These are phyloP conservation scores for Lentinula lateritia DNA, from an alignment of 768 basidiomycete genomes.

Conservation along the genomic window DNA sequence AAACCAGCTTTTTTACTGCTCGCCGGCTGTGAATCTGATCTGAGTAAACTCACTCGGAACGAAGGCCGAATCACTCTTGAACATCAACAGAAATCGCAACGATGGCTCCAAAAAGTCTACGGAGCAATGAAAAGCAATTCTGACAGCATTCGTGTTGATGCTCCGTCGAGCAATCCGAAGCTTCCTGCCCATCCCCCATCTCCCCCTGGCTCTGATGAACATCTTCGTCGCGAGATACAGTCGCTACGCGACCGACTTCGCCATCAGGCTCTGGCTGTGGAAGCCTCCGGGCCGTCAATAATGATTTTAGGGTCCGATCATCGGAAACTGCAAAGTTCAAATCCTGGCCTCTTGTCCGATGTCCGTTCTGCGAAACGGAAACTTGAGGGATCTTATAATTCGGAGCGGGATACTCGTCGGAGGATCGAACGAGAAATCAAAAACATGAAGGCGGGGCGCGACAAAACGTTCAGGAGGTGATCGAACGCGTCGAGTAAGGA, in stretches of 20 bases:
- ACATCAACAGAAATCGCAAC: conserved; percentile 35
- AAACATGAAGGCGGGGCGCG: conserved; percentile 25
- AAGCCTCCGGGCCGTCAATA: too few relatives aligned
- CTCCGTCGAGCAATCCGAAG: neutral
- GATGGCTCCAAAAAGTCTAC: conserved; percentile 46
- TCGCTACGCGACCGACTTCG: conserved; percentile 29
- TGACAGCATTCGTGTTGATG: neutral
- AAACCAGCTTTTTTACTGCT: conserved; percentile 49
- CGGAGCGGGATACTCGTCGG: conserved; percentile 30
- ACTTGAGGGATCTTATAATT: conserved; percentile 32
- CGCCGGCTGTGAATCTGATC: conserved; percentile 48
- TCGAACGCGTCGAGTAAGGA: conserved; percentile 22
- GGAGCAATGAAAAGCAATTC: conserved; percentile 18
- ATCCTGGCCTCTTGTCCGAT: conserved; percentile 23
- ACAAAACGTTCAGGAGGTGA: conserved; percentile 24
- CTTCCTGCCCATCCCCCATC: neutral
- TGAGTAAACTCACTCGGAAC: conserved; percentile 24
- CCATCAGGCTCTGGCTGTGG: too few relatives aligned
- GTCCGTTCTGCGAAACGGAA: conserved; percentile 35
- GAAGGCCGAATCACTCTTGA: conserved; percentile 21
- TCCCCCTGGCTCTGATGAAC: conserved; percentile 6
- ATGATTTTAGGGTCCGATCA: too few relatives aligned
- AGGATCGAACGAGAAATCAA: conserved; percentile 28
- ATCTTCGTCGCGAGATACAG: conserved; percentile 31
- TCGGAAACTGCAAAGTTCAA: too few relatives aligned